phyloP scores from a whole-genome alignment of 768 basidiomycete genomes.

The Leccinum subgranulosum region DNA sequence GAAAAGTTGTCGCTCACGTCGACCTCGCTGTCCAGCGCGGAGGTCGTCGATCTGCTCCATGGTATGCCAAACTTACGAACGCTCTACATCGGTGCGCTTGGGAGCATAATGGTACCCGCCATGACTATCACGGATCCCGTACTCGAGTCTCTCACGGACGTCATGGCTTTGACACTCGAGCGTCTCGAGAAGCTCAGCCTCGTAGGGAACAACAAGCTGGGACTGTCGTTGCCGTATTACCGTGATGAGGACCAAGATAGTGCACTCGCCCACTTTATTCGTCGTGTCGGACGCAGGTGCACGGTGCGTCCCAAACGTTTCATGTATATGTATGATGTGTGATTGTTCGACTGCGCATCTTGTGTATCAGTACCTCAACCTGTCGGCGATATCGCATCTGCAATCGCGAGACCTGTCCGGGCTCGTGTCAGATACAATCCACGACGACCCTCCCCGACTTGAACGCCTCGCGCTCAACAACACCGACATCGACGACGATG shows the following conservation, averaged over 20 bases:
- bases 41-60: too few relatives aligned
- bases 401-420: conserved; percentile 50
- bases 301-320: conserved; percentile 37
- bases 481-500: conserved; percentile 58
- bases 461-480: conserved; percentile 54
- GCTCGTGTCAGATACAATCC: conserved; percentile 31
- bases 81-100: too few relatives aligned
- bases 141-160: too few relatives aligned
- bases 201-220: too few relatives aligned
- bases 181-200: too few relatives aligned
- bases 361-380: conserved; percentile 51
- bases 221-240: too few relatives aligned
- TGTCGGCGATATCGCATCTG: conserved; percentile 51
- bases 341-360: neutral
- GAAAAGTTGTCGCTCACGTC: conserved; percentile 49
- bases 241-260: too few relatives aligned
- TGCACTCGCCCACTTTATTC: conserved; percentile 45
- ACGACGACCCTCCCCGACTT: conserved; percentile 34
- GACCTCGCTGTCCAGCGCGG: too few relatives aligned
- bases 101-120: too few relatives aligned
- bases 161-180: too few relatives aligned
- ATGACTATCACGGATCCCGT: too few relatives aligned
- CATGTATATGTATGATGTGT: neutral
- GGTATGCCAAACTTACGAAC: too few relatives aligned
- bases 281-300: conserved; percentile 54